Base-by-base conservation (phyloP, 2,329 filamentous ascomycete genomes). In the Phaeosphaeriaceae sp. region DNA sequence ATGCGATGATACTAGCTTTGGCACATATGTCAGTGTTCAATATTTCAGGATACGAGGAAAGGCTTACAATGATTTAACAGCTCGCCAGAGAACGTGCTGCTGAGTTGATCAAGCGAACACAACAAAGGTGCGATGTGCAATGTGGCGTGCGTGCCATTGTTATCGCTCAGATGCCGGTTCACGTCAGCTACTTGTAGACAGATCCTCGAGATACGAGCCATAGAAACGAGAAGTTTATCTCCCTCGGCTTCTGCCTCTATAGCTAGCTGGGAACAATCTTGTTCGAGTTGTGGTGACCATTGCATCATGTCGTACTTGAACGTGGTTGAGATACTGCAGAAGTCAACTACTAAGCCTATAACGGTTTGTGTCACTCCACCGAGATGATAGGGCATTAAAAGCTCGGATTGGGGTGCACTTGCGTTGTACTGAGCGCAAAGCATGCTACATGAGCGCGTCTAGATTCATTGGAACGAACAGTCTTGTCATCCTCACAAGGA, bases 221-320 rank as follows among this genome's bases (percentile, higher is more conserved):
- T 71, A 1, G 67, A 60, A 2, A 77, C 74, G 3, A 87, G 72
- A 2, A 82, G 57, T 21, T 74, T 71, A 60, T 87, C 84, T 1
- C 76, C 75, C 0, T 76, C 70, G 18, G 73, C 74, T 46, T 85
- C 80, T 6, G 74, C 74, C 1, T 75, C 68, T 13, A 76, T 69
- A 4, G 74, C 70, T 0, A 87, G 68, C 1, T 75, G 55, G 4
- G 75, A 66, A 1, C 87, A 70, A 29, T 78, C 82, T 29, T 86
- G 82, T 23, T 85, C 83, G 74, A 87, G 79, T 42, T 84, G 78
- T 1, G 78, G 57, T 0, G 79, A 85, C 84, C 84, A 88, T 2
- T 73, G 75, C 40, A 87, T 71, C 2, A 76, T 60, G 43, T 85
- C 82, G 41, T 77, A 45, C 4, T 50, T 42, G 44, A 55, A 44